Evolutionary conservation across 2,329 filamentous ascomycete genomes (phyloP).

Genomic region (Leptoxyphium fumago): DNA sequence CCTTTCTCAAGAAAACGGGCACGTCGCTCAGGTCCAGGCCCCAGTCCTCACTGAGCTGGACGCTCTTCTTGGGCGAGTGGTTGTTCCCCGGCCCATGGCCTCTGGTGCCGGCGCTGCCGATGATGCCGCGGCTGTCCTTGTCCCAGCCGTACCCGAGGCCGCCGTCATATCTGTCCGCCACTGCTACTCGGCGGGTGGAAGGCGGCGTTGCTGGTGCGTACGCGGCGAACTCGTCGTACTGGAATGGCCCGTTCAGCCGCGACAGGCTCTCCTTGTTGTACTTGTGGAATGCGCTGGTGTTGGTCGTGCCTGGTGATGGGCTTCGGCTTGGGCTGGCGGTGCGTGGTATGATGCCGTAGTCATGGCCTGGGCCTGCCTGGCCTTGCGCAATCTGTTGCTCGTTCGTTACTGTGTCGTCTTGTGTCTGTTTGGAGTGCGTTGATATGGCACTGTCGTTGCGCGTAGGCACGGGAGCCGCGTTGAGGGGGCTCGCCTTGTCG

Average conservation of each 20-base stretch:
- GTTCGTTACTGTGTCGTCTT: neutral
- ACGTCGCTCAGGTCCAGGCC: constrained; percentile 27
- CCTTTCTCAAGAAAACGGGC: constrained; percentile 21
- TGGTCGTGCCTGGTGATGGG: neutral
- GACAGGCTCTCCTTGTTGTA: neutral
- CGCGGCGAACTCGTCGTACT: neutral
- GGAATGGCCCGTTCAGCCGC: neutral
- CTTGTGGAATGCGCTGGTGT: neutral
- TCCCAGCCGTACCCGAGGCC: constrained; percentile 22
- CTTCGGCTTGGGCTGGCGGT: neutral
- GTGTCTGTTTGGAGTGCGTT: constrained; percentile 11
- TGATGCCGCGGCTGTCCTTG: constrained; percentile 19
- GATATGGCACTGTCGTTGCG: constrained; percentile 16
- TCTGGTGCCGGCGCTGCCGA: constrained; percentile 23
- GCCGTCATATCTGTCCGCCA: constrained; percentile 21
- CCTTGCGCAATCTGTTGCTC: neutral
- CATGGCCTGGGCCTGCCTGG: neutral
- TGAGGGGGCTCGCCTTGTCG: constrained; percentile 3
- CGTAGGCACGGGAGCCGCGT: neutral
- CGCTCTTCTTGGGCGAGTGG: constrained; percentile 18
- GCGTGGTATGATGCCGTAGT: neutral
- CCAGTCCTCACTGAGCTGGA: constrained; percentile 18
- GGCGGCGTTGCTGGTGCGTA: neutral
- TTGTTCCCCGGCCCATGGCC: constrained; percentile 9
- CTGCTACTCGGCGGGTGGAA: neutral